Conservation (phyloP, 2,329 filamentous ascomycete genomes). For the Cladophialophora bantiana region DNA sequence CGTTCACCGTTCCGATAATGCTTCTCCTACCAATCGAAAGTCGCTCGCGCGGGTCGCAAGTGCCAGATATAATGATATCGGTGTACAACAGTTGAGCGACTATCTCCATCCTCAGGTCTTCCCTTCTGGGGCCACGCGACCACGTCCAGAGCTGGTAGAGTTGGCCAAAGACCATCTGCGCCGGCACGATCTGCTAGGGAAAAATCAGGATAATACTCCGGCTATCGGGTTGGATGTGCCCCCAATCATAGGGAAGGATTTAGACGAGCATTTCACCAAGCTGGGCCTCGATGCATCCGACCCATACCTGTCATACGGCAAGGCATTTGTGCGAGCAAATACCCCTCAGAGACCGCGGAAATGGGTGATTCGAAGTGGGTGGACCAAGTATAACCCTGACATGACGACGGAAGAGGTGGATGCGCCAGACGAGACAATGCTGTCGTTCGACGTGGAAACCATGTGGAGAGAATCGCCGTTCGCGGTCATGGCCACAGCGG, state of each 20-base stretch:
- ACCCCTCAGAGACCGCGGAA: constrained; percentile 67
- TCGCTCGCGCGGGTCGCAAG: constrained; percentile 44
- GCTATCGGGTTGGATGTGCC: constrained; percentile 90
- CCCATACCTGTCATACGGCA: constrained; percentile 78
- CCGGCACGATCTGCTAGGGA: constrained; percentile 86
- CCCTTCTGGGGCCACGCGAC: constrained; percentile 58
- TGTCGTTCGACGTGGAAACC: constrained; percentile 96
- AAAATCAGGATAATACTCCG: constrained; percentile 76
- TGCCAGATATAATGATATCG: constrained; percentile 87
- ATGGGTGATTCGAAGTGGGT: constrained; percentile 83
- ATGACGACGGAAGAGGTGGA: constrained; percentile 75
- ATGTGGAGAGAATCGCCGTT: constrained; percentile 93
- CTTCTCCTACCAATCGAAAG: constrained; percentile 12
- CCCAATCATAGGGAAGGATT: constrained; percentile 74
- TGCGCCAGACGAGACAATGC: constrained; percentile 77
- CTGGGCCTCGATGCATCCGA: constrained; percentile 86
- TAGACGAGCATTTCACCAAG: constrained; percentile 94
- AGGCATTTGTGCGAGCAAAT: constrained; percentile 70
- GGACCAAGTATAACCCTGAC: constrained; percentile 88
- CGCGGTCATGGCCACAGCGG: constrained; percentile 96
- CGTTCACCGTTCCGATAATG: background rate
- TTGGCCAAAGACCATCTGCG: constrained; percentile 82
- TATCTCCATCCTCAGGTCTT: constrained; percentile 87
- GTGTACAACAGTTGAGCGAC: constrained; percentile 88
- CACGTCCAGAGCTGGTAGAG: constrained; percentile 75